These are phyloP conservation scores for Aspergillus hiratsukae DNA, from an alignment of 2,329 filamentous ascomycete species.

Conservation along the genomic window DNA sequence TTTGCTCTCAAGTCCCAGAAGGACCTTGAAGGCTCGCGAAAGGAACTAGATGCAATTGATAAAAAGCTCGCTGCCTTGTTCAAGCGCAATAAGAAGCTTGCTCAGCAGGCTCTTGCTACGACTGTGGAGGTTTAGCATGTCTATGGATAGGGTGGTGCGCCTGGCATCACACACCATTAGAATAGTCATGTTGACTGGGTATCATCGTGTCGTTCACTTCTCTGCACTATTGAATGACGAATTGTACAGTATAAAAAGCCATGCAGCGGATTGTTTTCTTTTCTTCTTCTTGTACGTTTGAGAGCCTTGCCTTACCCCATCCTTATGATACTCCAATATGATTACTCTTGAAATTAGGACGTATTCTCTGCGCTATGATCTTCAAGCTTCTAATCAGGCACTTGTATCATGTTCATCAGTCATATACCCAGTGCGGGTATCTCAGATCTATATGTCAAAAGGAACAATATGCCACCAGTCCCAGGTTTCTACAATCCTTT, in stretches of 20 bases:
- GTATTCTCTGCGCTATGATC: too few relatives aligned
- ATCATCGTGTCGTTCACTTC: background rate
- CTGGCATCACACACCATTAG: too few relatives aligned
- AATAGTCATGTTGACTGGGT: background rate
- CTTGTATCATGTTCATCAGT: background rate
- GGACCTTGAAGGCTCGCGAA: constrained; percentile 68
- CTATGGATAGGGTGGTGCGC: background rate
- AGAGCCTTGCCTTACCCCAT: background rate
- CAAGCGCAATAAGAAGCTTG: constrained; percentile 41
- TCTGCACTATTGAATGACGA: background rate
- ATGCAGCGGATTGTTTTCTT: background rate
- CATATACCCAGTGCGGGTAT: background rate
- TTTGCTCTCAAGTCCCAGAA: constrained; percentile 45
- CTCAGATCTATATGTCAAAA: background rate
- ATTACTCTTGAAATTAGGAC: background rate
- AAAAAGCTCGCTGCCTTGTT: constrained; percentile 40
- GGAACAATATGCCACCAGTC: background rate
- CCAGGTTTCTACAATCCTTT: constrained; percentile 49
- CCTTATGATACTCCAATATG: background rate
- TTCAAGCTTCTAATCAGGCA: background rate
- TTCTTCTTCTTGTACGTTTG: background rate
- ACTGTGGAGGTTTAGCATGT: constrained; percentile 16
- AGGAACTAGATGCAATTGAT: constrained; percentile 55
- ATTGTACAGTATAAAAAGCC: background rate
- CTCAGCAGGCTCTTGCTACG: constrained; percentile 36